phyloP scores from a whole-genome alignment of 2,329 filamentous ascomycete genomes.

The Massarina eburnea region DNA sequence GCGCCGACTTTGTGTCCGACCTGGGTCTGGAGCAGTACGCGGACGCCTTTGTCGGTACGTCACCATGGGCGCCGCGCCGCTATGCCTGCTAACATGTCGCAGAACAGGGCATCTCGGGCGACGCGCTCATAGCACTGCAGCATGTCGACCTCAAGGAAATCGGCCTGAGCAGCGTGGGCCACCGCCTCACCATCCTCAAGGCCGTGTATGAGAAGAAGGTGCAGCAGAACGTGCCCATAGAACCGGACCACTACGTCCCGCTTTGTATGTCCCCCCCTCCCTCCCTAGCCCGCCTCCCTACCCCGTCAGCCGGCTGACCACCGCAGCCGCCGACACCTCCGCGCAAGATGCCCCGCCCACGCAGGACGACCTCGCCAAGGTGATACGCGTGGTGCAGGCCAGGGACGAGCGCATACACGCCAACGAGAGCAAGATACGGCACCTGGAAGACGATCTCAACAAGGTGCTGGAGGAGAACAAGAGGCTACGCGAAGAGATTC shows the following conservation, averaged over 20 bases:
- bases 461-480: conserved; percentile 75
- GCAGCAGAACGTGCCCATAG: conserved; percentile 86
- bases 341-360: conserved; percentile 84
- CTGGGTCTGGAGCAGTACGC: conserved; percentile 83
- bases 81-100: conserved; percentile 16
- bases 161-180: conserved; percentile 88
- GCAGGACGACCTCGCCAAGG: conserved; percentile 86
- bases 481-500: conserved; percentile 83
- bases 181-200: conserved; percentile 92
- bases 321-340: conserved; percentile 81
- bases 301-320: conserved; percentile 5
- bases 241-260: conserved; percentile 91
- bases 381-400: conserved; percentile 85
- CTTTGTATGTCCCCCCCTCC: conserved; percentile 65
- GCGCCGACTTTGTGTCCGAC: conserved; percentile 81
- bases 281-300: background rate
- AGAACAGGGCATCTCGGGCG: conserved; percentile 95
- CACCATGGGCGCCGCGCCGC: background rate
- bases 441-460: conserved; percentile 61
- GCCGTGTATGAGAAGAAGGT: conserved; percentile 96
- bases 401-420: conserved; percentile 87
- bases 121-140: conserved; percentile 82
- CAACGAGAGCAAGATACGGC: conserved; percentile 79
- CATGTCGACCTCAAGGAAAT: conserved; percentile 96
- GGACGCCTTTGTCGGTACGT: conserved; percentile 78